phyloP scores from a whole-genome alignment of 495 filamentous ascomycete genomes.

The Penicillium atrosanguineum region DNA sequence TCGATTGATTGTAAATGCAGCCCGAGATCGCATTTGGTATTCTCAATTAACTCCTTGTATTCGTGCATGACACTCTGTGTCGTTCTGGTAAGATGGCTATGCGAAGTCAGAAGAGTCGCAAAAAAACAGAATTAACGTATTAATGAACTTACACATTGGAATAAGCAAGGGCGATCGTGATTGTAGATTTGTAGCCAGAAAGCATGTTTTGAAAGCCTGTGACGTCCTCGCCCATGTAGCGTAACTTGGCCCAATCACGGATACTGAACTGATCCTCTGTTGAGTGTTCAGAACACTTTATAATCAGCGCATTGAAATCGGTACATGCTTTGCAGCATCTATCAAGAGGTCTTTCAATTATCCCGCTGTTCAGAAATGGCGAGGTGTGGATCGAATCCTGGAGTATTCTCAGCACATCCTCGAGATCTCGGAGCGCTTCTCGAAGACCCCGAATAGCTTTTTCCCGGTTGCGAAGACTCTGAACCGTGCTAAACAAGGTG shows the following conservation, averaged over 20 bases:
- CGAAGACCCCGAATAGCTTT: neutral
- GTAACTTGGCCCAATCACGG: constrained; percentile 30
- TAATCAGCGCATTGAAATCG: neutral
- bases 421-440: neutral
- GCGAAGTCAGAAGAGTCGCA: too few relatives aligned
- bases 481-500: neutral
- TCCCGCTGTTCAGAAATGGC: neutral
- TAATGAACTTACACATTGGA: constrained; percentile 18
- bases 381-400: neutral
- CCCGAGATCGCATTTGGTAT: constrained; percentile 29
- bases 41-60: constrained; percentile 29
- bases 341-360: neutral
- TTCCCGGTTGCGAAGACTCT: neutral
- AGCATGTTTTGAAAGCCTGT: constrained; percentile 22
- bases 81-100: neutral
- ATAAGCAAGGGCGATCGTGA: constrained; percentile 24
- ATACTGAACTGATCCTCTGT: constrained; percentile 14
- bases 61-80: constrained; percentile 8
- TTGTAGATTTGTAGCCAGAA: constrained; percentile 32
- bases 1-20: constrained; percentile 24
- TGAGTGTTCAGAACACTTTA: neutral
- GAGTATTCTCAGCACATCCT: neutral
- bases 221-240: constrained; percentile 32
- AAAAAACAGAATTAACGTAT: neutral
- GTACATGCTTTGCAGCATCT: constrained; percentile 1